Base-by-base conservation (phyloP, 139 green algal species). In the Tetraselmis chui region DNA sequence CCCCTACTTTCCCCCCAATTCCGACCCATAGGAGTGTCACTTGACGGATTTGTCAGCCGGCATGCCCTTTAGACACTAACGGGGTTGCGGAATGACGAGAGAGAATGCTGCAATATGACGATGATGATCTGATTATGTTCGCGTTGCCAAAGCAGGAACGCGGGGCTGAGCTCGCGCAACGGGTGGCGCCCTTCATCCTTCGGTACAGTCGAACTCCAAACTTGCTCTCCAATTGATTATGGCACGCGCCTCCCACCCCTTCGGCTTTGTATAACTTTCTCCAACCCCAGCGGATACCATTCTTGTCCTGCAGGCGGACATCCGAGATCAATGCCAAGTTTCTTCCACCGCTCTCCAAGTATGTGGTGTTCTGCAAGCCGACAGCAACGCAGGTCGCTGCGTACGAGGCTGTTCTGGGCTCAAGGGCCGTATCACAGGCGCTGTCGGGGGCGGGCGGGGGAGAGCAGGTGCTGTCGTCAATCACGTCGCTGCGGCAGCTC, bases 261-360 rank as follows among this genome's bases (percentile, higher is more conserved):
- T n/a, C n/a, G n/a, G n/a, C n/a, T n/a, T n/a, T n/a, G n/a, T n/a
- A n/a, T n/a, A n/a, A n/a, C n/a, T n/a, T n/a, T n/a, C n/a, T n/a
- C n/a, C n/a, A n/a, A n/a, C n/a, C n/a, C n/a, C n/a, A n/a, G n/a
- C n/a, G n/a, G n/a, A n/a, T n/a, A n/a, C n/a, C 45, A 67, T 67
- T 67, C 11, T 67, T 5, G 45, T 67, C 45, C 11, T 45, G 76
- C 76, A 79, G 83, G 1, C 91, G 93, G 79, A 94, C 89, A 26
- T 83, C 91, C 23, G 90, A 91, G 30, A 82, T 97, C 23, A 94
- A 95, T 30, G 83, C 87, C 2, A 84, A 81, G 30, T 94, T 93
- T 86, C 88, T 98, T 79, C 95, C 95, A 1, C 87, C 88, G 1
- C 90, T 94, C 29, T 83, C 83, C n/a, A 84, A 80, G 28, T 90